Evolutionary conservation across 2,329 filamentous ascomycete species (phyloP).

Genomic region (Sarocladiaceae sp.): DNA sequence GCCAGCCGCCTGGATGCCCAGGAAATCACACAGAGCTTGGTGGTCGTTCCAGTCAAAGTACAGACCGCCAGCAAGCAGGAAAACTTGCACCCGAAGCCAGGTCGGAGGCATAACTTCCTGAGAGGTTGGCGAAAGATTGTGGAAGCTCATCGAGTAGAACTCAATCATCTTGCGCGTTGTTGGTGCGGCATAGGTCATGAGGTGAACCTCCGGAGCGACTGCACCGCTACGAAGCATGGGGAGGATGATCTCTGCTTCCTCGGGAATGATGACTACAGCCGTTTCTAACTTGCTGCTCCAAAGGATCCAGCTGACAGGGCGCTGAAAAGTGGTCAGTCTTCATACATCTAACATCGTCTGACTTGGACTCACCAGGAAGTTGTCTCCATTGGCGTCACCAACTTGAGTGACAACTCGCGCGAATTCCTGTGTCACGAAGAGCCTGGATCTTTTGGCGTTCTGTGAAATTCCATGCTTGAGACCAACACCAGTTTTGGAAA

Average conservation of each 20-base stretch:
- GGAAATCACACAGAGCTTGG: conserved; percentile 23
- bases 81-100: conserved; percentile 55
- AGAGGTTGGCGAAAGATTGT: conserved; percentile 46
- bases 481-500: conserved; percentile 31
- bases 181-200: conserved; percentile 56
- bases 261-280: conserved; percentile 55
- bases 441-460: conserved; percentile 10
- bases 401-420: conserved; percentile 16
- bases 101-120: conserved; percentile 37
- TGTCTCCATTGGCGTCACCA: background rate
- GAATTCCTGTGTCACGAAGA: conserved; percentile 32
- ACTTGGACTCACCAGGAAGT: conserved; percentile 6
- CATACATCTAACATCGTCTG: conserved; percentile 6
- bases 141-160: conserved; percentile 53
- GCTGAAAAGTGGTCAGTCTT: conserved; percentile 18
- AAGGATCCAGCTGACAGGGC: conserved; percentile 58
- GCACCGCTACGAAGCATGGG: conserved; percentile 28
- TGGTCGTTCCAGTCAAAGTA: conserved; percentile 54
- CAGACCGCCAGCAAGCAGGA: conserved; percentile 55
- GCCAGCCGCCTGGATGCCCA: conserved; percentile 39
- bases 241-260: conserved; percentile 57
- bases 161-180: conserved; percentile 56
- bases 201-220: conserved; percentile 26
- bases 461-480: conserved; percentile 21
- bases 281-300: conserved; percentile 43